Evolutionary conservation across 352 stramenopile species (phyloP).

Genomic region (Phytopythium kandeliae): DNA sequence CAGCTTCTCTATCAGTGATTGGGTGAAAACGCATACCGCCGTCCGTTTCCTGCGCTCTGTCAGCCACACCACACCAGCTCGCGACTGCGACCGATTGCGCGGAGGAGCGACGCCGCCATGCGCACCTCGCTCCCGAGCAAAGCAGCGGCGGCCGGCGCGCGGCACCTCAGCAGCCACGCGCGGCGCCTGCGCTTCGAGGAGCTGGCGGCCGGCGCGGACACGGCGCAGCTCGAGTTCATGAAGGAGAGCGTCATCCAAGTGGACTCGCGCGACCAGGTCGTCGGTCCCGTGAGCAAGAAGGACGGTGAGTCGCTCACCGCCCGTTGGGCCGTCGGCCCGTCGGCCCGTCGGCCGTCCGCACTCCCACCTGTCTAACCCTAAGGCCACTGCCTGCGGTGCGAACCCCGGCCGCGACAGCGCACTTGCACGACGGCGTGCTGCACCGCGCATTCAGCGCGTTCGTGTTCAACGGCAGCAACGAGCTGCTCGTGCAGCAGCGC

Average conservation of each 20-base stretch:
- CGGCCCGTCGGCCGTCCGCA: too few relatives aligned
- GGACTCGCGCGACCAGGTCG: constrained; percentile 71
- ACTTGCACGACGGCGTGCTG: constrained; percentile 71
- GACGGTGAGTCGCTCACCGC: constrained; percentile 39
- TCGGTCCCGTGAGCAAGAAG: constrained; percentile 86
- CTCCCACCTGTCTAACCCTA: too few relatives aligned
- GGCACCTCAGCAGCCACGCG: constrained; percentile 8
- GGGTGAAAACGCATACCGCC: too few relatives aligned
- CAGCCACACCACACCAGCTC: too few relatives aligned
- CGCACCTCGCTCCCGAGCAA: not conserved
- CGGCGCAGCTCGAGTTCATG: constrained; percentile 86
- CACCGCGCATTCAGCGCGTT: constrained; percentile 86
- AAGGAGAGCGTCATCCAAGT: constrained; percentile 89
- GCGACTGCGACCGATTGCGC: not conserved
- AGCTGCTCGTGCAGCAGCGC: constrained; percentile 89
- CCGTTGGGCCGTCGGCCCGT: too few relatives aligned
- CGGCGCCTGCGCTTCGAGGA: constrained; percentile 50
- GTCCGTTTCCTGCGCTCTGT: too few relatives aligned
- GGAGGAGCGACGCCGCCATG: not conserved
- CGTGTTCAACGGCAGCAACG: constrained; percentile 83
- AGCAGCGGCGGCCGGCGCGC: not conserved
- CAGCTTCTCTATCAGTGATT: too few relatives aligned
- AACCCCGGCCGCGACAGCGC: constrained; percentile 39
- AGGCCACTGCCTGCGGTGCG: not conserved
- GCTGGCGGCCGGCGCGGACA: constrained; percentile 60